Evolutionary conservation across 2,329 filamentous ascomycete genomes (phyloP), one percentile per base, ranked within the genome.

Genomic region (Fusarium domesticum): DNA sequence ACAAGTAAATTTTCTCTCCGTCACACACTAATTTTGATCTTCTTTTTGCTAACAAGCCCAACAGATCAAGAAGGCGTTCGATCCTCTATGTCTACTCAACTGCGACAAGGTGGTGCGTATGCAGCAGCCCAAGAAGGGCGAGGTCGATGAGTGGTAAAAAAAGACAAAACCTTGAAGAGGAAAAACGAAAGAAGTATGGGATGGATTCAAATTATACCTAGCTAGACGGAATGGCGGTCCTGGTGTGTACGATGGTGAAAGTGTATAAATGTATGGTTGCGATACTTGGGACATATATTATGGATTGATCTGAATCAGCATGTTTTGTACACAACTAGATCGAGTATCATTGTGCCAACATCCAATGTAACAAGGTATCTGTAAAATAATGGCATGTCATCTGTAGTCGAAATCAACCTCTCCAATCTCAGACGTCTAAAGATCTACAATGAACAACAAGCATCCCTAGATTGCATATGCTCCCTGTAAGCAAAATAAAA

Each of bases 41-140:
- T 28, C 18, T 34, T 39, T 4, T 17, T 43, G 47, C 37, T 48
- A 35, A 20, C 45, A 35, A 3, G 11, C 4, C n/a, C 3, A 33
- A 50, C 53, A 87, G 83, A 81, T 92, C 64, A 93, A 93, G 72
- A 75, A 82, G 58, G 85, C 88, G 0, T 85, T 90, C 51, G 89
- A 93, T 65, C 88, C 88, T 3, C 70, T 89, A 23, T 84, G 78
- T 55, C 66, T 87, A 42, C 73, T 85, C 40, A 87, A 87, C 68
- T 81, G 77, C 56, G 83, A 86, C 70, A 87, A 87, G 70, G 75
- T 87, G 17, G 67, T 87, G 11, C 75, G 83, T 44, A 72, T 85
- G 58, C 72, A 85, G 66, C 61, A 63, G 53, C 67, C 69, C 5
- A 66, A 64, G 58, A 64, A 58, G 37, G 68, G 71, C 28, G 67